Evolutionary conservation across 2,329 filamentous ascomycete species (phyloP), one percentile per base, ranked within the genome.

Genomic region (Cercospora sp.): DNA sequence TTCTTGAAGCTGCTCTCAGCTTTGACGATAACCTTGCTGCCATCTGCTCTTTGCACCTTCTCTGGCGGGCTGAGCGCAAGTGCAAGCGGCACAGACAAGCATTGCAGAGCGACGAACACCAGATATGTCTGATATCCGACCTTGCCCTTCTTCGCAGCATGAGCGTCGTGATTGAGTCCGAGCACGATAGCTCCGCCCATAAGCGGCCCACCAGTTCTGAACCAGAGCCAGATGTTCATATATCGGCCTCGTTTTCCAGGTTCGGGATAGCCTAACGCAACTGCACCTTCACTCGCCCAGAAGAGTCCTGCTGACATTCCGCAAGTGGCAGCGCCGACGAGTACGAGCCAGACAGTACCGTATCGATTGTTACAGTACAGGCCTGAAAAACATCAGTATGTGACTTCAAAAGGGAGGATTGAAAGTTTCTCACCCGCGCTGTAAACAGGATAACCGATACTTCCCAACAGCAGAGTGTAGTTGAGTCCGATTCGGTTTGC

Each of bases 271-370:
- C 82, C 83, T 10, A 85, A 75, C 0, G 83, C 83, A 4, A 85
- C 80, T 0, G 84, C 83, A 12, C 83, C 84, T 72, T 86, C 84
- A 8, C 80, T 79, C 0, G 82, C 82, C 84, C 84, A 86, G 76
- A 85, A 85, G 1, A 85, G 75, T 1, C 83, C 83, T 0, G 84
- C 84, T 0, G 80, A 82, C 26, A 85, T 72, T 32, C 84, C 84
- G 72, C 83, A 85, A 3, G 80, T 77, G 1, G 81, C 83, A 3
- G 83, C 81, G 18, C 84, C 84, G 5, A 86, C 74, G 0, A 85
- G 78, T 0, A 86, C 83, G 32, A 85, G 81, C 84, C 84, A 86
- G 13, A 79, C 82, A 60, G 84, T 85, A 5, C 84, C 85, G 70
- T 79, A 85, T 3, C 82, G 78, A 73, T 85, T 84, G 72, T 85